Evolutionary conservation across 306 rosid genomes (phyloP).

Genomic region (Coriaria nepalensis): DNA sequence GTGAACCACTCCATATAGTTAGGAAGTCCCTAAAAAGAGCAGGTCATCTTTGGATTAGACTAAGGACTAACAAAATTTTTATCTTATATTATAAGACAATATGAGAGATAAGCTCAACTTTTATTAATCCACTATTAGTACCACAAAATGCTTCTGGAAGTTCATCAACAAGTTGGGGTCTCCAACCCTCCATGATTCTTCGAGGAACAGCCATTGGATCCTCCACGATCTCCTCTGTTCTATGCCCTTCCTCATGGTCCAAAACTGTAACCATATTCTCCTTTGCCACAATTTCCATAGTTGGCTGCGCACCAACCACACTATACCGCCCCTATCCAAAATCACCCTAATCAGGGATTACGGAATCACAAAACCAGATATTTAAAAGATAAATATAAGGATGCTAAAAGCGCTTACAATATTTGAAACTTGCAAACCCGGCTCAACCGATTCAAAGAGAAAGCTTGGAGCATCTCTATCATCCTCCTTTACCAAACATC

Average conservation of each 20-base stretch:
- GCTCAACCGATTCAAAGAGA: slow-evolving; percentile 80
- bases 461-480: slow-evolving; percentile 96
- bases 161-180: slow-evolving; percentile 68
- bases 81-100: neutral
- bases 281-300: slow-evolving; percentile 84
- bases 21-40: slow-evolving; percentile 7
- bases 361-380: neutral
- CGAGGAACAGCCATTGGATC: slow-evolving; percentile 79
- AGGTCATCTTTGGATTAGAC: neutral
- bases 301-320: slow-evolving; percentile 82
- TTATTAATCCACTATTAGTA: slow-evolving; percentile 10
- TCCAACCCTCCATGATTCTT: slow-evolving; percentile 68
- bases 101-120: too few species aligned
- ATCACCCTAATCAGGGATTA: neutral
- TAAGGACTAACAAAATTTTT: neutral
- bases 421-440: slow-evolving; percentile 52
- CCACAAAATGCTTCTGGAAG: slow-evolving; percentile 98
- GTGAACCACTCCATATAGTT: slow-evolving; percentile 5
- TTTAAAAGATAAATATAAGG: neutral
- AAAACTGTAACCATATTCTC: slow-evolving; percentile 79
- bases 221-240: slow-evolving; percentile 55
- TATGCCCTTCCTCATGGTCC: slow-evolving; percentile 59
- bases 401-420: slow-evolving; percentile 29
- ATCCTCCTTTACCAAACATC: slow-evolving; percentile 91
- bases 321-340: slow-evolving; percentile 71